Base-by-base conservation (phyloP, 2,329 filamentous ascomycete genomes). In the Aschersonia sp. region DNA sequence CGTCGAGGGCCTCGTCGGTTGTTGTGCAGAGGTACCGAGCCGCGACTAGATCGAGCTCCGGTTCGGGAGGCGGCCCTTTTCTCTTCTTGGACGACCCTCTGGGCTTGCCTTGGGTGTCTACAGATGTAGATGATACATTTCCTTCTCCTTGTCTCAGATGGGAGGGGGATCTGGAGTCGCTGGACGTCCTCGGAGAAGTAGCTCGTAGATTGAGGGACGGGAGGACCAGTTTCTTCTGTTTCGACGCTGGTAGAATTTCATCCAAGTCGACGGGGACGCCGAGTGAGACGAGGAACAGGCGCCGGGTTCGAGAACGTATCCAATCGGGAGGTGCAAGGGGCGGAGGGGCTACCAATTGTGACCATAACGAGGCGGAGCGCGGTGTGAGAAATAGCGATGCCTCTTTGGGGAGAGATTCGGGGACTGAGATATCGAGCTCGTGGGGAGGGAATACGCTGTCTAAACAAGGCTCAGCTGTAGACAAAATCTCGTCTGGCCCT, bases 251-350 rank as follows among this genome's bases (percentile, higher is more conserved):
- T 6, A 98, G 77, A 48, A 98, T 97, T 68, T 98, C 92, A 64
- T 98, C 92, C 0, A 98, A 75, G 58, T 98, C 92, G 43, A 98
- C 87, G 1, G 92, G 92, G 0, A 98, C 92, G 14, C 92, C 92
- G 0, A 98, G 78, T 1, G 89, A 96, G 47, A 98, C 89, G 42
- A 98, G 79, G 63, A 98, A 98, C 30, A 98, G 78, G 31, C 92
- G 85, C 47, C 92, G 82, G 56, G 95, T 98, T 46, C 89, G 86
- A 46, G 88, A 95, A 53, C 92, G 87, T 50, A 96, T 94, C 92
- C 92, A 98, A 64, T 98, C 92, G 1, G 92, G 90, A 5, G 92
- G 92, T 58, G 95, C 88, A 39, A 98, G 78, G 2, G 92, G 89
- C 2, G 92, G 92, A 22, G 92, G 90, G 2, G 90, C 90, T 32